Evolutionary conservation across 176 grass and related monocot genomes (phyloP).

Genomic region (Carex littledalei): DNA sequence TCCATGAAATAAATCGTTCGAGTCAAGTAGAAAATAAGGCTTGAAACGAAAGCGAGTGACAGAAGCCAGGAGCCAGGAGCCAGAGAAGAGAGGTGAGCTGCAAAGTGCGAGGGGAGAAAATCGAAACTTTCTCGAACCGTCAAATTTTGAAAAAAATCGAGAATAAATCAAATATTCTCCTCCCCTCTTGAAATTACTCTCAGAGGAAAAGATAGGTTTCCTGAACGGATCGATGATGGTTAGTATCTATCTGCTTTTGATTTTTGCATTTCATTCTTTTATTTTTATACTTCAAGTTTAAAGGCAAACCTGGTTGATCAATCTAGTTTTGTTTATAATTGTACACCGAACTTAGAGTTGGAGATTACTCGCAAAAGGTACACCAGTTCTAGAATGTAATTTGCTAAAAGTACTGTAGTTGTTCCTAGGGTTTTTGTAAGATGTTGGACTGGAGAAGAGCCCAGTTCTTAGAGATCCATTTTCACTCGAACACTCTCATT

Average conservation of each 20-base stretch:
- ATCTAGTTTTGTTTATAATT: background rate
- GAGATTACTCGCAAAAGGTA: background rate
- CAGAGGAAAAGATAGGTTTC: background rate
- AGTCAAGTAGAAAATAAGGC: constrained; percentile 10
- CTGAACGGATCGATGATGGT: constrained; percentile 49
- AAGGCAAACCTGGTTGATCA: background rate
- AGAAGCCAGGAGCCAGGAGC: background rate
- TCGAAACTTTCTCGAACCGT: constrained; percentile 10
- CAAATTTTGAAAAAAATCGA: constrained; percentile 5
- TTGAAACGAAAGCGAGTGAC: constrained; percentile 20
- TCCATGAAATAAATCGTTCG: background rate
- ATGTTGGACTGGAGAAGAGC: background rate
- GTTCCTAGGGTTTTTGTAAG: constrained; percentile 1
- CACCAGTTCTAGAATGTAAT: background rate
- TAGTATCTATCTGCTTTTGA: background rate
- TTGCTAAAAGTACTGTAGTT: background rate
- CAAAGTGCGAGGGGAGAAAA: background rate
- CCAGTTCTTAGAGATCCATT: background rate
- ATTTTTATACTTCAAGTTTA: background rate
- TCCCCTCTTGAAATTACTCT: background rate
- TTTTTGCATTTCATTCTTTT: background rate
- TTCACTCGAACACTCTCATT: background rate
- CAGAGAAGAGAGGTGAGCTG: background rate
- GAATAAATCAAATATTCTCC: constrained; percentile 1
- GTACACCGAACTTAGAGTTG: background rate